Evolutionary conservation across 1,139 yeast genomes (phyloP).

Genomic region (Hyphopichia khmerensis): DNA sequence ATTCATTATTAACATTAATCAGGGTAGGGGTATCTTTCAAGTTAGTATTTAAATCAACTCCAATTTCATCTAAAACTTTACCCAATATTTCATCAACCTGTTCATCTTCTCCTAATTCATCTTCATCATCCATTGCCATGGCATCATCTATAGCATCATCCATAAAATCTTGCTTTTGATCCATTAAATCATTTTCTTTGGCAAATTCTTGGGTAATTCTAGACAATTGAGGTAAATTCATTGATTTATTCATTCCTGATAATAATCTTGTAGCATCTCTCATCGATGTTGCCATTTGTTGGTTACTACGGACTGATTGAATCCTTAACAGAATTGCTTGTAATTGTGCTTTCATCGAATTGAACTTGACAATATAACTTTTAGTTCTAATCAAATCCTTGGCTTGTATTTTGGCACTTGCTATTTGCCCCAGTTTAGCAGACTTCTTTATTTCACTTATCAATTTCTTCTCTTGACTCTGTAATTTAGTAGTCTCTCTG

Average conservation of each 20-base stretch:
- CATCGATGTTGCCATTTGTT: constrained; percentile 95
- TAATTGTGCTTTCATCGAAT: constrained; percentile 89
- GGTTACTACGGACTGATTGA: constrained; percentile 87
- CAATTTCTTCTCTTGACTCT: constrained; percentile 86
- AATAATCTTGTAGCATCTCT: constrained; percentile 88
- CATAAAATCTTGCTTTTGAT: constrained; percentile 97
- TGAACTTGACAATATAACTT: constrained; percentile 79
- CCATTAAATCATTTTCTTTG: constrained; percentile 93
- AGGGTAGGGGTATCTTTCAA: constrained; percentile 69
- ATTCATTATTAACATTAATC: constrained; percentile 29
- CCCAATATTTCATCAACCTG: constrained; percentile 92
- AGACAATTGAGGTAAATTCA: constrained; percentile 88
- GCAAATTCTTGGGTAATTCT: constrained; percentile 95
- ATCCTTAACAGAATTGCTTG: constrained; percentile 92
- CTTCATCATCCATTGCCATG: constrained; percentile 82
- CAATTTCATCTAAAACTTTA: constrained; percentile 93
- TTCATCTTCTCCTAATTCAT: constrained; percentile 66
- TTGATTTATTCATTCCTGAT: constrained; percentile 81
- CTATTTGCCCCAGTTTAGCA: constrained; percentile 85
- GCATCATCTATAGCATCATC: constrained; percentile 97
- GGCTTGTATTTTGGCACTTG: constrained; percentile 92
- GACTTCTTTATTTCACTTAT: constrained; percentile 83
- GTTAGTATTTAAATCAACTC: constrained; percentile 74
- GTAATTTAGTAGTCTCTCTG: constrained; percentile 81
- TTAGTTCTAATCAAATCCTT: constrained; percentile 90